Evolutionary conservation across 108 stramenopile species (phyloP).

Genomic region (Nitzschia sp.): DNA sequence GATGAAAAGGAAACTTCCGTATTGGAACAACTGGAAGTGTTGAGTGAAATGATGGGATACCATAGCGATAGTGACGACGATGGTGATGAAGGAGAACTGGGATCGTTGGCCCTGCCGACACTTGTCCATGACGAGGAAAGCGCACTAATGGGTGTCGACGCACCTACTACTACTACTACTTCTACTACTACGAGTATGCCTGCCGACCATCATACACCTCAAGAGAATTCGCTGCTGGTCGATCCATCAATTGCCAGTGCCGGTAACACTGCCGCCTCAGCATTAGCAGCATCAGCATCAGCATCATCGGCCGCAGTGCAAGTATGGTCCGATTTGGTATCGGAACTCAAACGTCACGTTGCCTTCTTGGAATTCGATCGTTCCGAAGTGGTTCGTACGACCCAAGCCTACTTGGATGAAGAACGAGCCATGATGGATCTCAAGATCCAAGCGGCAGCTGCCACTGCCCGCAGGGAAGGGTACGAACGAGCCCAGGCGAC

Average conservation of each 20-base stretch:
- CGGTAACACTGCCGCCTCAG: too few species aligned
- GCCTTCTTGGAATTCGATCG: constrained; percentile 35
- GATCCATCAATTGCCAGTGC: background rate
- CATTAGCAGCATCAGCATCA: too few species aligned
- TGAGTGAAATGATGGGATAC: constrained; percentile 31
- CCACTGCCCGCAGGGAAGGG: constrained; percentile 18
- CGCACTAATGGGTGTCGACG: background rate
- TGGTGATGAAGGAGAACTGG: background rate
- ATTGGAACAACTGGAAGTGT: constrained; percentile 28
- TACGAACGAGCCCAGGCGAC: constrained; percentile 16
- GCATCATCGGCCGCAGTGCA: background rate
- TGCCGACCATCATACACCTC: background rate
- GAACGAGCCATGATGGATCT: constrained; percentile 8
- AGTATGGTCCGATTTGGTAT: constrained; percentile 21
- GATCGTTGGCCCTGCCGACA: background rate
- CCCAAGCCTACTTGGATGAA: constrained; percentile 7
- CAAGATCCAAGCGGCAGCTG: constrained; percentile 21
- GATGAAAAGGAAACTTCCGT: constrained; percentile 29
- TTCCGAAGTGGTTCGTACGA: constrained; percentile 23
- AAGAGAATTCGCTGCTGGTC: background rate
- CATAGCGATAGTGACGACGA: background rate
- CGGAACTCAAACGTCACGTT: constrained; percentile 20
- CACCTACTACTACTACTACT: background rate
- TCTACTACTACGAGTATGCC: background rate
- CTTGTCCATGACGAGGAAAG: background rate